phyloP scores from a whole-genome alignment of 2,329 filamentous ascomycete genomes.

The Sporothrix luriei region DNA sequence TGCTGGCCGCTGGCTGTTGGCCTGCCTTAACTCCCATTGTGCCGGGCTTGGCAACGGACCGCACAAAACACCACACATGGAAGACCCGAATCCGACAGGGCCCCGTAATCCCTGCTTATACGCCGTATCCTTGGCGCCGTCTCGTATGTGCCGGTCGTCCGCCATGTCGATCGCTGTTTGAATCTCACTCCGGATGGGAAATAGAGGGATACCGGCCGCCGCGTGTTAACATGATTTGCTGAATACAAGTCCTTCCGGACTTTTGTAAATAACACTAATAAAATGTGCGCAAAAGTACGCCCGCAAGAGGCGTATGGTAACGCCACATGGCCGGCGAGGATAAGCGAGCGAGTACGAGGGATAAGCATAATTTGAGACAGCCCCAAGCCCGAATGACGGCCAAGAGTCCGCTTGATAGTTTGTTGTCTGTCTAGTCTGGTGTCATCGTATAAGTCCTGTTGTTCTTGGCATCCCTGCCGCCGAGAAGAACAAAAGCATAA shows the following conservation, averaged over 20 bases:
- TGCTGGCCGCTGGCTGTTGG: too few species aligned
- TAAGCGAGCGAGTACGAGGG: not conserved
- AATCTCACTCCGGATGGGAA: too few species aligned
- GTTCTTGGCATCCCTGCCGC: not conserved
- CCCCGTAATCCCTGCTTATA: not conserved
- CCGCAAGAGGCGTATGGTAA: not conserved
- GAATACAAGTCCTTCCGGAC: not conserved
- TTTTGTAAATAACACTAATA: too few species aligned
- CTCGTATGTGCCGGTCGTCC: not conserved
- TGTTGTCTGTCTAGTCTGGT: not conserved
- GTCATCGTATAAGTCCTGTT: not conserved
- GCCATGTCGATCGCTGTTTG: not conserved
- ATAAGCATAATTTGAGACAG: conserved; percentile 19
- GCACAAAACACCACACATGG: too few species aligned
- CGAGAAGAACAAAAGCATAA: not conserved
- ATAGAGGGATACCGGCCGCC: too few species aligned
- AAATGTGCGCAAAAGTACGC: not conserved
- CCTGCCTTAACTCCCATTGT: too few species aligned
- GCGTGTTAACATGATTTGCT: not conserved
- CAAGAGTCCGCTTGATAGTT: not conserved
- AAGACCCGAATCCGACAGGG: not conserved
- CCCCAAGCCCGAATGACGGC: not conserved
- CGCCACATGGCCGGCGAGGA: not conserved
- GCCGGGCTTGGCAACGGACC: too few species aligned
- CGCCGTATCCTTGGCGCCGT: not conserved